Evolutionary conservation across 768 basidiomycete genomes (phyloP), one percentile per base, ranked within the genome.

Genomic region (Psilocybe tampanensis): DNA sequence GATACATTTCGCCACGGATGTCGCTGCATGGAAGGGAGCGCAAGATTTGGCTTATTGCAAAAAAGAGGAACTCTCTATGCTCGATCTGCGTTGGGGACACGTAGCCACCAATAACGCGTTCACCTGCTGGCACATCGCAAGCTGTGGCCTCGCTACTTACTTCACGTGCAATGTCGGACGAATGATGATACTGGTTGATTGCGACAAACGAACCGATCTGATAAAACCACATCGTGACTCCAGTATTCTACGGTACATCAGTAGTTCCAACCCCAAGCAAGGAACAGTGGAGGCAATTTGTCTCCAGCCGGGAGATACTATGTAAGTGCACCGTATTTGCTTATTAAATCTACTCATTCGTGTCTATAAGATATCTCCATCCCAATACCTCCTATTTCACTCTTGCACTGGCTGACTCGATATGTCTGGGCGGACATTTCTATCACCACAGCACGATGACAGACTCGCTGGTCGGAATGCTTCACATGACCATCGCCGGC

Each of bases 371-470:
- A 26, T 51, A 65, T 15, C 62, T 71, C 60, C 33, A 53, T 0
- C 67, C 70, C 1, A 61, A 62, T 17, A 62, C 49, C 3, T 33
- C 56, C 0, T 66, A 68, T 29, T 34, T 47, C 0, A 64, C 65
- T 1, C 55, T 47, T 15, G 64, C 64, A 0, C 29, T 54, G 1
- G 55, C 57, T 1, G 3, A 60, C 36, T 29, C 64, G 8, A 62
- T 70, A 1, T 67, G 61, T n/a, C 24, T 44, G 15, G 68, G 69
- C 1, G 60, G 64, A 1, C 68, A 70, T 47, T 69, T 58, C n/a
- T n/a, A n/a, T n/a, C n/a, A n/a, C n/a, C n/a, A n/a, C n/a, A n/a
- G n/a, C n/a, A n/a, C n/a, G n/a, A n/a, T n/a, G n/a, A n/a, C n/a
- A n/a, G n/a, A n/a, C n/a, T n/a, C n/a, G n/a, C n/a, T n/a, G n/a